Evolutionary conservation across 2,329 filamentous ascomycete species (phyloP), one percentile per base, ranked within the genome.

Genomic region (Cryphonectria nitschkei): DNA sequence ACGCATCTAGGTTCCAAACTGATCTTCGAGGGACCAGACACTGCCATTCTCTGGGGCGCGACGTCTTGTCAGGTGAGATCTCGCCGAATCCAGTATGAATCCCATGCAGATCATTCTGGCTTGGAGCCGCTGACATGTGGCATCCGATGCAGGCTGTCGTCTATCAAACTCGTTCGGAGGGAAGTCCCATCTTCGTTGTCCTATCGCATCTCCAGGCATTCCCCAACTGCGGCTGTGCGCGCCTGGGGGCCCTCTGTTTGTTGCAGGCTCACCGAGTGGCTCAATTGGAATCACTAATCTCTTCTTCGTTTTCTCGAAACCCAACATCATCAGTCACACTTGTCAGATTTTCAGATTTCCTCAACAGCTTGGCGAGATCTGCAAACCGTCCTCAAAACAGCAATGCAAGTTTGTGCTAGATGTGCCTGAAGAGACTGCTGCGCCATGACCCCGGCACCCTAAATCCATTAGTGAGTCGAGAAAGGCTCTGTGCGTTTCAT

Each of bases 401-500:
- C n/a, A 19, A 39, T 22, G 11, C 32, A n/a, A 61, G 16, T 19
- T 39, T 39, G 58, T 34, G 34, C 34, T 39, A 8, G 34, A 61
- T 8, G 22, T 39, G 29, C 54, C 29, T 29, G 34, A 19, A 19
- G 32, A 13, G 16, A 14, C 19, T 39, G 58, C 26, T 16, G 26
- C 13, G 26, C 52, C 26, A 32, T 56, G 29, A 58, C 54, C 54
- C 29, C 29, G 54, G 29, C 54, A 58, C 34, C 54, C 54, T 58
- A 39, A 19, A 37, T 22, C 7, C 58, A 39, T 22, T n/a, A 61
- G 58, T 6, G 58, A n/a, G 58, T n/a, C 22, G 34, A 14, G 34
- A 61, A 61, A 58, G 29, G 68, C 63, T 34, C 68, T 67, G 60
- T 50, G 65, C 39, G 68, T 69, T 69, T 69, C 68, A 69, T 61